A percentile compares a stretch with the other conserved stretches of the same genome.
phyloP scores from a whole-genome alignment of 2,329 filamentous ascomycete species.

The Pseudogymnoascus sp. region DNA sequence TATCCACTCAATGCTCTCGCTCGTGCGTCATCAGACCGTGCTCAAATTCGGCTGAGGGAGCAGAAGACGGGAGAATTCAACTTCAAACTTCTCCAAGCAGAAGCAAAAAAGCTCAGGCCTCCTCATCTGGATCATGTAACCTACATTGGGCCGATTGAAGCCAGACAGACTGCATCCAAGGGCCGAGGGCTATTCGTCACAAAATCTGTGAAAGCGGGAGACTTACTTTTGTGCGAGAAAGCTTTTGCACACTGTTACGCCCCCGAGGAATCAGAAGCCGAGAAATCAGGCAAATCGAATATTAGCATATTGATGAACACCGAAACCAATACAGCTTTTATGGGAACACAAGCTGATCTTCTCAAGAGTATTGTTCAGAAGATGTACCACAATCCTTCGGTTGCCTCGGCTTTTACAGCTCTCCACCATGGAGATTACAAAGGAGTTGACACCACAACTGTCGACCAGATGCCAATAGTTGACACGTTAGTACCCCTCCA shows the following conservation, averaged over 20 bases:
- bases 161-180: conserved; percentile 34
- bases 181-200: conserved; percentile 47
- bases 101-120: conserved; percentile 28
- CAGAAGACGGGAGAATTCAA: conserved; percentile 33
- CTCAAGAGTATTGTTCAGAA: conserved; percentile 38
- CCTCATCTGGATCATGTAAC: conserved; percentile 47
- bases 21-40: conserved; percentile 32
- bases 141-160: conserved; percentile 35
- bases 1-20: conserved; percentile 34
- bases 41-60: conserved; percentile 31
- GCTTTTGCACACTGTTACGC: conserved; percentile 42
- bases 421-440: conserved; percentile 37
- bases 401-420: conserved; percentile 28
- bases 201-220: conserved; percentile 38
- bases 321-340: conserved; percentile 24
- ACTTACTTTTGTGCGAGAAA: conserved; percentile 50
- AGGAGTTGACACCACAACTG: conserved; percentile 18
- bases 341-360: conserved; percentile 37
- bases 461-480: conserved; percentile 36
- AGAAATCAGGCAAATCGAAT: conserved; percentile 15
- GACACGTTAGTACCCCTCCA: conserved; percentile 30
- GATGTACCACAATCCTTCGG: conserved; percentile 34
- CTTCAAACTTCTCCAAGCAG: conserved; percentile 34
- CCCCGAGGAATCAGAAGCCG: conserved; percentile 17
- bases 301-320: conserved; percentile 33